These are phyloP conservation scores for Yarrowia sp. DNA, from an alignment of 805 yeast genomes.

Conservation along the genomic window DNA sequence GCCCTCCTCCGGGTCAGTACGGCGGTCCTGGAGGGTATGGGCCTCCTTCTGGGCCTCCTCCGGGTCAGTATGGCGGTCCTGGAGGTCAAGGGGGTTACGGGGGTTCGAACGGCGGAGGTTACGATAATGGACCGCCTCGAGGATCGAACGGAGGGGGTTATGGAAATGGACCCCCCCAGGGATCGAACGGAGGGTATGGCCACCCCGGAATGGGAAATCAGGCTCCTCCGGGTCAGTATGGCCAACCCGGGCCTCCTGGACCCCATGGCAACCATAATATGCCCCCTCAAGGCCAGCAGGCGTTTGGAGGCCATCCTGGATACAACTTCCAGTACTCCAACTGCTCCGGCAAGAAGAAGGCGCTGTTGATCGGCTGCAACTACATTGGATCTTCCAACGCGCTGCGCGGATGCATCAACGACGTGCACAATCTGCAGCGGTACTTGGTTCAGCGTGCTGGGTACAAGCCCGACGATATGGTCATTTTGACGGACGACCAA, in stretches of 20 bases:
- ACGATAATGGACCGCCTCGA: neutral
- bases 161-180: neutral
- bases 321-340: slow-evolving; percentile 26
- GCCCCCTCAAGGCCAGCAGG: slow-evolving; percentile 20
- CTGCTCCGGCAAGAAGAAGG: slow-evolving; percentile 60
- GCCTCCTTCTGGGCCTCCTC: slow-evolving; percentile 6
- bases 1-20: slow-evolving; percentile 17
- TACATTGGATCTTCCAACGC: slow-evolving; percentile 63
- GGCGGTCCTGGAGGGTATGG: neutral
- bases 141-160: neutral
- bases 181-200: neutral
- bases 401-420: slow-evolving; percentile 79
- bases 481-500: slow-evolving; percentile 45
- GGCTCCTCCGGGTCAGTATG: slow-evolving; percentile 4
- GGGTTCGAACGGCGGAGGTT: too few relatives aligned
- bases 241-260: neutral
- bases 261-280: neutral
- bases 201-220: neutral
- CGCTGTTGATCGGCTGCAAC: slow-evolving; percentile 74
- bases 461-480: slow-evolving; percentile 42
- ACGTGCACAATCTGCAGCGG: slow-evolving; percentile 49
- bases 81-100: neutral
- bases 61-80: neutral
- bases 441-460: slow-evolving; percentile 44
- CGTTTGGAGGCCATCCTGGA: slow-evolving; percentile 1